phyloP scores from a whole-genome alignment of 257 asterid species.

The Plantago elongata region DNA sequence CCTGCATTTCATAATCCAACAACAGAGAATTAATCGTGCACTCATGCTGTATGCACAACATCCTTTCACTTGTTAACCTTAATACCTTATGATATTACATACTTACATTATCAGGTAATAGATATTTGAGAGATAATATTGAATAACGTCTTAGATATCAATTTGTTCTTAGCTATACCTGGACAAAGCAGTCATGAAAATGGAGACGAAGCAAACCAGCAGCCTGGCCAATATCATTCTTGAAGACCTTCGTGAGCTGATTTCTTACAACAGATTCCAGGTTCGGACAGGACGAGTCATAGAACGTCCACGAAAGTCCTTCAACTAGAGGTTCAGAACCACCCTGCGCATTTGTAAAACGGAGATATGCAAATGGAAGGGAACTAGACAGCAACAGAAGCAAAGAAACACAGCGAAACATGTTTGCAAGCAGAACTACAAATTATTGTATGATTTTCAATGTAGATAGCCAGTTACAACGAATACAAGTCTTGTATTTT shows the following conservation, averaged over 20 bases:
- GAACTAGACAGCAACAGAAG: constrained; percentile 19
- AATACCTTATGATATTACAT: too few species aligned
- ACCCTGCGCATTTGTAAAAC: constrained; percentile 6
- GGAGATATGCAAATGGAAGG: constrained; percentile 21
- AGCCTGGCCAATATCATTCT: constrained; percentile 53
- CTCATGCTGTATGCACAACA: too few species aligned
- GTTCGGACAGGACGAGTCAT: constrained; percentile 39
- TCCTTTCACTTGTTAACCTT: too few species aligned
- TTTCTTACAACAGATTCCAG: constrained; percentile 41
- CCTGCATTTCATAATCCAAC: constrained; percentile 17
- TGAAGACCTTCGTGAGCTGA: constrained; percentile 37
- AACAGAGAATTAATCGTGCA: too few species aligned
- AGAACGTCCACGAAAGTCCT: constrained; percentile 52
- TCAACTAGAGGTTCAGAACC: constrained; percentile 30
- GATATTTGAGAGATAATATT: too few species aligned
- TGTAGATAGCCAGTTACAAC: too few species aligned
- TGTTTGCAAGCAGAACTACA: neutral
- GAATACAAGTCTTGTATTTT: too few species aligned
- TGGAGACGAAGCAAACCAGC: constrained; percentile 79
- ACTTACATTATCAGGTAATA: too few species aligned
- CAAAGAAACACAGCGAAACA: constrained; percentile 16
- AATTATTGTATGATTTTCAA: too few species aligned
- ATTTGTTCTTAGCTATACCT: constrained; percentile 18
- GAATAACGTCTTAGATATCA: too few species aligned
- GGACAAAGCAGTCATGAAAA: constrained; percentile 70